Conservation (phyloP, 768 basidiomycete species). For the Leccinellum rugosiceps region DNA sequence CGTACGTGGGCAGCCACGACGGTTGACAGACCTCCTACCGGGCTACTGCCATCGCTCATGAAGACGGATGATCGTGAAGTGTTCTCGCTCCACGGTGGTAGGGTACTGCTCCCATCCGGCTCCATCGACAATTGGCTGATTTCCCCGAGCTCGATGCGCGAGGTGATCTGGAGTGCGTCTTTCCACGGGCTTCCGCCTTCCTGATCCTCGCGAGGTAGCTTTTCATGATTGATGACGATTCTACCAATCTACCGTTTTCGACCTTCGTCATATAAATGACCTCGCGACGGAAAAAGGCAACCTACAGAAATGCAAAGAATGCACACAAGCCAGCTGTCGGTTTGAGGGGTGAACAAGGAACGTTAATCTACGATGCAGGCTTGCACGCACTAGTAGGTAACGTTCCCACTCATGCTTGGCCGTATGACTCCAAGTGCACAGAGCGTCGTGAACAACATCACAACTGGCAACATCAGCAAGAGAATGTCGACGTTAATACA, state of each 20-base stretch:
- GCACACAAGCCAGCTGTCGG: slow-evolving; percentile 18
- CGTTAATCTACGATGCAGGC: neutral
- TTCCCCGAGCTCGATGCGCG: slow-evolving; percentile 11
- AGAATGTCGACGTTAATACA: neutral
- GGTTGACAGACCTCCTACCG: neutral
- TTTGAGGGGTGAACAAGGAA: neutral
- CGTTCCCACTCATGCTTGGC: slow-evolving; percentile 16
- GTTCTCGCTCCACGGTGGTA: neutral
- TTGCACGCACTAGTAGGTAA: slow-evolving; percentile 16
- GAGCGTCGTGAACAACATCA: slow-evolving; percentile 21
- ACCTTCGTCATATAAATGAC: neutral
- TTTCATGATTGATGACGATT: slow-evolving; percentile 13
- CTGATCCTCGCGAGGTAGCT: neutral
- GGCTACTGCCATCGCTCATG: neutral
- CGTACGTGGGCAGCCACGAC: neutral
- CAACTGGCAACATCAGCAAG: neutral
- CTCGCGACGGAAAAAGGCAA: neutral
- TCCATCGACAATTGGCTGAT: neutral
- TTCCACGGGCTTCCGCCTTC: slow-evolving; percentile 1
- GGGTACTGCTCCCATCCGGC: neutral
- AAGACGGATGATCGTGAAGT: neutral
- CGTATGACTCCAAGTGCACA: slow-evolving; percentile 9
- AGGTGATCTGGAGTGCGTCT: slow-evolving; percentile 13
- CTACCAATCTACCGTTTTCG: slow-evolving; percentile 10
- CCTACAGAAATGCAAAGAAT: slow-evolving; percentile 20